Evolutionary conservation across 1,284 basidiomycete species (phyloP), one percentile per base, ranked within the genome.

Genomic region (Calocybe gambosa): DNA sequence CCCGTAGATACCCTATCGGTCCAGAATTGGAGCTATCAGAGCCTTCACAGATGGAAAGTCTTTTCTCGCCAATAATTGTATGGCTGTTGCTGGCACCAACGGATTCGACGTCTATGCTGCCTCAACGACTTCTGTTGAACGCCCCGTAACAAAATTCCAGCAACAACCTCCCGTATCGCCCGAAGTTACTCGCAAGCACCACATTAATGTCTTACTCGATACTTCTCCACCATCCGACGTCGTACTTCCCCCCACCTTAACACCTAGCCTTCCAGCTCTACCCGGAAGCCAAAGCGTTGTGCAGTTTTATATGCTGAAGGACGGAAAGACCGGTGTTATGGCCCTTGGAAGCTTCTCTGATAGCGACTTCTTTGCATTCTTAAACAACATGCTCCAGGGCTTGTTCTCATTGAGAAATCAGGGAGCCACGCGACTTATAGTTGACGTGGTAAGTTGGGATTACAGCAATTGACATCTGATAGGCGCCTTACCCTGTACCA

Each of bases 321-420:
- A 81, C 48, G 63, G 62, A n/a, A 72, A 68, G 53, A 80, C 78
- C 0, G 79, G 78, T 29, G 75, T 81, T 1, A 63, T 82, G 40
- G 74, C 76, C 15, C 68, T 82, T 12, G 78, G 79, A 13, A 80
- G 77, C 56, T 82, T 82, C 60, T 72, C 71, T 0, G 75, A 74
- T 10, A 50, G 51, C 2, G 62, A 65, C 47, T 76, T 74, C 52
- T 58, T 62, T 41, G 53, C 53, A 1, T 70, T 81, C 48, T 60
- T 73, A 50, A 55, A 61, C 23, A 70, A 71, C 31, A 56, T 82
- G 44, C 52, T 82, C 41, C 62, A 62, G 1, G 80, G 79, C 5
- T 57, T 81, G 51, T 60, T 68, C 26, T 69, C 65, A 13, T 59
- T 83, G 55, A 78, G 74, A 55, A 57, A 61, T 13, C 53, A 61